Percentiles rank a stretch among this genome's conserved stretches.
phyloP scores from a whole-genome alignment of 345 rosid species.

The Eucalyptus regnans region DNA sequence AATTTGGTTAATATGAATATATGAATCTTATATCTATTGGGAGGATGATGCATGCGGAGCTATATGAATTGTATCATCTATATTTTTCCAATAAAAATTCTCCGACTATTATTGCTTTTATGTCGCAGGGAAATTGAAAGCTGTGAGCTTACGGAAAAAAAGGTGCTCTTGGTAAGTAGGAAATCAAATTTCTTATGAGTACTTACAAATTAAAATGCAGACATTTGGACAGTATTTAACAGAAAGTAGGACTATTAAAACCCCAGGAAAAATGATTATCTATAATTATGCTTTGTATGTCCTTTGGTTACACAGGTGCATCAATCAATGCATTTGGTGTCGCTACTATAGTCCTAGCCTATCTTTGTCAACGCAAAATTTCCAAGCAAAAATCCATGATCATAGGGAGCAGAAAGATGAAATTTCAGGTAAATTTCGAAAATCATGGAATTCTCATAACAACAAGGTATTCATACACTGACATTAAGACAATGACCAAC shows the following conservation, averaged over 20 bases:
- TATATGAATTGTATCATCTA: neutral
- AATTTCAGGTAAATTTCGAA: no score
- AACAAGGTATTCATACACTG: neutral
- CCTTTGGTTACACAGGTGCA: neutral
- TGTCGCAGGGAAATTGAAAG: neutral
- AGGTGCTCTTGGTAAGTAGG: neutral
- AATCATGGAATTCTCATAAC: no score
- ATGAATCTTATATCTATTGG: neutral
- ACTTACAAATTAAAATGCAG: no score
- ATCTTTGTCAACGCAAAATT: neutral
- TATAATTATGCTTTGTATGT: neutral
- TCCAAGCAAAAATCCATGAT: neutral
- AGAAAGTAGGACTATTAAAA: neutral
- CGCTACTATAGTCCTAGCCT: neutral
- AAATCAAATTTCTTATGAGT: no score
- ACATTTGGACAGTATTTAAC: neutral
- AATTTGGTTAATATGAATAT: accelerated
- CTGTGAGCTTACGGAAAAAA: neutral
- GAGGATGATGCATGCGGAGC: neutral
- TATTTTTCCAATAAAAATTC: no score
- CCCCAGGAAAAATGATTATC: neutral
- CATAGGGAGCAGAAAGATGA: neutral
- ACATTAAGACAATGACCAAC: slow-evolving; percentile 13
- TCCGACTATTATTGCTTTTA: no score
- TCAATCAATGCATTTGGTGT: neutral